A percentile compares a stretch with the other conserved stretches of the same genome.
These are phyloP conservation scores for Salix koriyanagi DNA, from an alignment of 345 rosid species.

Conservation along the genomic window DNA sequence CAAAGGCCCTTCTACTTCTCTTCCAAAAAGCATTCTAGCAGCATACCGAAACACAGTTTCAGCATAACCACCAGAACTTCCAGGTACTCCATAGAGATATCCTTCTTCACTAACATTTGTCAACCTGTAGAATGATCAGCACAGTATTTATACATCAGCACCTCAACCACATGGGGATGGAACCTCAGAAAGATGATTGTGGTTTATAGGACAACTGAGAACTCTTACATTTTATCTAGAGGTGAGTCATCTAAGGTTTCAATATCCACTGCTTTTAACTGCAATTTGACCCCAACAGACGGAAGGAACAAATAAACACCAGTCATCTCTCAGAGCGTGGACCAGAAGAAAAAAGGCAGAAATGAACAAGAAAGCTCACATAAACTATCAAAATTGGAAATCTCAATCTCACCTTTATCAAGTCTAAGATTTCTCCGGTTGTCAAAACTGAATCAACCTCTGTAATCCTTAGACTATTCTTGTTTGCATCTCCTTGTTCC, in stretches of 20 bases:
- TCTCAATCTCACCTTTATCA: conserved; percentile 57
- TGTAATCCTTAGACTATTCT: conserved; percentile 26
- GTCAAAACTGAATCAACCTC: conserved; percentile 99
- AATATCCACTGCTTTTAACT: conserved; percentile 73
- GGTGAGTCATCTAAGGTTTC: conserved; percentile 62
- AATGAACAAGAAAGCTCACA: not conserved
- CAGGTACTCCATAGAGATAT: conserved; percentile 76
- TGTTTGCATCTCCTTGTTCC: conserved; percentile 29
- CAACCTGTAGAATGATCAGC: conserved; percentile 39
- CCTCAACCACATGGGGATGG: not conserved
- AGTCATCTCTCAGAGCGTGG: not conserved
- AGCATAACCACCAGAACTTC: conserved; percentile 93
- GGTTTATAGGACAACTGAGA: conserved; percentile 9
- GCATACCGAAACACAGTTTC: conserved; percentile 71
- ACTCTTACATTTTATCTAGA: conserved; percentile 63
- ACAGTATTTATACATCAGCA: not conserved
- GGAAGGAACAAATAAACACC: not conserved
- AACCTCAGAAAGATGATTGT: not conserved
- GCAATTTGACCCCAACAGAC: conserved; percentile 19
- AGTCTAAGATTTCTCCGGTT: conserved; percentile 78
- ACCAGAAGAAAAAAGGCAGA: not conserved
- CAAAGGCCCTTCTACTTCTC: conserved; percentile 52
- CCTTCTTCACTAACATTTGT: conserved; percentile 75
- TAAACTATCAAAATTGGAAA: conserved; percentile 7
- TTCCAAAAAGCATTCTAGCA: conserved; percentile 64